Conservation (phyloP, 2,329 filamentous ascomycete species). For the Neophaeococcomyces mojaviensis region DNA sequence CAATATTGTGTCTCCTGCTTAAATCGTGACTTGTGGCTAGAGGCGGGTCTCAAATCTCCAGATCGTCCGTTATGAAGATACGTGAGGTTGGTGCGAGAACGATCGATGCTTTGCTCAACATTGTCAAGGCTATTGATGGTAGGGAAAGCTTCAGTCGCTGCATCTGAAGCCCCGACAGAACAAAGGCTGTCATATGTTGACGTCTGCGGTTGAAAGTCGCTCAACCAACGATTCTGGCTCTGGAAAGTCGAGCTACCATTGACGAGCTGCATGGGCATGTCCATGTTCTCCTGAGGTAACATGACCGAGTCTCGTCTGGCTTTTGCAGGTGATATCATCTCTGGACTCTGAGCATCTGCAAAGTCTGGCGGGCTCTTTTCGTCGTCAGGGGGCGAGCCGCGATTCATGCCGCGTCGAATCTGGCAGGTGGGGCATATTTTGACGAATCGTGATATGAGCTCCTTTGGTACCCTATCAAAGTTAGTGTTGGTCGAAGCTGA, state of each 20-base stretch:
- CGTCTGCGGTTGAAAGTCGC: conserved; percentile 14
- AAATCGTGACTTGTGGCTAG: neutral
- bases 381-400: conserved; percentile 15
- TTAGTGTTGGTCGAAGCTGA: conserved; percentile 4
- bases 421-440: conserved; percentile 45
- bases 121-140: neutral
- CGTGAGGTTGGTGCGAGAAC: neutral
- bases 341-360: conserved; percentile 10
- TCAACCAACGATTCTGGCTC: conserved; percentile 23
- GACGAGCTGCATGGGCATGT: conserved; percentile 17
- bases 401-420: conserved; percentile 35
- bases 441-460: conserved; percentile 45
- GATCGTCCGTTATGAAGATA: neutral
- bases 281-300: conserved; percentile 4
- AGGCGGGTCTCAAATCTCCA: neutral
- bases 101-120: neutral
- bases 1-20: conserved; percentile 7
- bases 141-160: neutral
- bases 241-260: conserved; percentile 16
- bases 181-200: conserved; percentile 3
- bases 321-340: conserved; percentile 5
- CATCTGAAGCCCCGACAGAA: neutral
- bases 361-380: conserved; percentile 13
- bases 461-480: conserved; percentile 41
- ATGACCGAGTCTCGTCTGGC: conserved; percentile 11